Base-by-base conservation (phyloP, 768 basidiomycete genomes). In the Phaeotremella fagi region DNA sequence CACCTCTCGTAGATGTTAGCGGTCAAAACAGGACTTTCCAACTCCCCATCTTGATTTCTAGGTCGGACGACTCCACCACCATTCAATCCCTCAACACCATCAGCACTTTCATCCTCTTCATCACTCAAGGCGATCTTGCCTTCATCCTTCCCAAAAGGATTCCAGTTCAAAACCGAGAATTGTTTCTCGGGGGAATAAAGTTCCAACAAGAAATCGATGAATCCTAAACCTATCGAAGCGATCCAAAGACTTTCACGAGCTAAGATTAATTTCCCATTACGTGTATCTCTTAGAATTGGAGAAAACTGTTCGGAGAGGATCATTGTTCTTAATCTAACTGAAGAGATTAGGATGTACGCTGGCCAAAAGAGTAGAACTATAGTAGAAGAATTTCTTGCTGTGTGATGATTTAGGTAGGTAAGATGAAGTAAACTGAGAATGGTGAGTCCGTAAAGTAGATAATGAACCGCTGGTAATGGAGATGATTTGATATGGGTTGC, bases 341-440 rank as follows among this genome's bases (percentile, higher is more conserved):
- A 63, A 0, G 82, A 61, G 0, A 75, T 77, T 15, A 78, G 18
- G 12, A 81, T 45, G 61, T 88, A 87, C 7, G 80, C 46, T 0
- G 89, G 88, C 86, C 88, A 94, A 74, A 88, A 92, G 44, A 92
- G 70, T 9, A 95, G 80, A 31, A 90, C 74, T 12, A 83, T 67
- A 1, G 86, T 78, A 0, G 88, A 88, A 0, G 90, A 85, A 7
- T 80, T 79, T 16, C 83, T 81, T 0, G 83, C 80, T 15, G 83
- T 82, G 31, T 81, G 81, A 70, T 91, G 88, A 58, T 87, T 89
- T 52, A 80, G 73, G 59, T 80, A 80, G 1, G 84, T 84, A 38
- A 89, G 74, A 22, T 77, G 55, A 2, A 80, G 66, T 16, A 82
- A 75, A 12, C 79, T 59, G 20, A 80, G 43, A 3, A 87, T 68